These are phyloP conservation scores for Logfia minima DNA, from an alignment of 129 eudicot species.

Conservation along the genomic window DNA sequence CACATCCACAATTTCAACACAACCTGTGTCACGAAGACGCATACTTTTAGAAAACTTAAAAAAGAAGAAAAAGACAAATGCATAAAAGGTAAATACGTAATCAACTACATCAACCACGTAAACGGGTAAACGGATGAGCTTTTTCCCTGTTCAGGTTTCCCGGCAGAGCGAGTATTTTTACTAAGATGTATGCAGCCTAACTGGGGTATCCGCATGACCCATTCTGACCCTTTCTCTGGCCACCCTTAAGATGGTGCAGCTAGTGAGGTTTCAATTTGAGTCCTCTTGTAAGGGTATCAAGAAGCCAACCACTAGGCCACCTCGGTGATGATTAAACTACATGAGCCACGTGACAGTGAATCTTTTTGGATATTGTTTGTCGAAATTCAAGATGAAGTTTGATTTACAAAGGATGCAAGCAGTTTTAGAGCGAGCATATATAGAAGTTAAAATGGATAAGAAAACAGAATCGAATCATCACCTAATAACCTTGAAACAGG, in stretches of 20 bases:
- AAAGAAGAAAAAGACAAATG: not conserved
- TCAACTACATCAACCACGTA: not conserved
- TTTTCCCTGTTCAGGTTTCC: too few relatives aligned
- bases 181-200: too few relatives aligned
- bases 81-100: slow-evolving; percentile 1
- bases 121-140: too few relatives aligned
- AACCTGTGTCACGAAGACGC: slow-evolving; percentile 50
- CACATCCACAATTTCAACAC: slow-evolving; percentile 89
- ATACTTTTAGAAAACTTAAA: not conserved
- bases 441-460: not conserved
- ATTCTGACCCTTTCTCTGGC: too few relatives aligned
- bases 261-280: too few relatives aligned
- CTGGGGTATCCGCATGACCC: too few relatives aligned
- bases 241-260: too few relatives aligned
- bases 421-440: slow-evolving; percentile 1
- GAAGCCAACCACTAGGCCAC: too few relatives aligned
- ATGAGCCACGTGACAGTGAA: slow-evolving; percentile 8
- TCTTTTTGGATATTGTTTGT: slow-evolving; percentile 6
- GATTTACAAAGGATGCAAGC: not conserved
- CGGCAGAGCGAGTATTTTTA: too few relatives aligned
- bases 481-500: slow-evolving; percentile 91
- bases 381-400: not conserved
- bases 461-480: slow-evolving; percentile 12
- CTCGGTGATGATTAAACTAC: not conserved
- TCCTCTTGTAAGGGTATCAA: too few relatives aligned